These are phyloP conservation scores for Chenopodium formosanum DNA, from an alignment of 148 eudicot species.

Conservation along the genomic window DNA sequence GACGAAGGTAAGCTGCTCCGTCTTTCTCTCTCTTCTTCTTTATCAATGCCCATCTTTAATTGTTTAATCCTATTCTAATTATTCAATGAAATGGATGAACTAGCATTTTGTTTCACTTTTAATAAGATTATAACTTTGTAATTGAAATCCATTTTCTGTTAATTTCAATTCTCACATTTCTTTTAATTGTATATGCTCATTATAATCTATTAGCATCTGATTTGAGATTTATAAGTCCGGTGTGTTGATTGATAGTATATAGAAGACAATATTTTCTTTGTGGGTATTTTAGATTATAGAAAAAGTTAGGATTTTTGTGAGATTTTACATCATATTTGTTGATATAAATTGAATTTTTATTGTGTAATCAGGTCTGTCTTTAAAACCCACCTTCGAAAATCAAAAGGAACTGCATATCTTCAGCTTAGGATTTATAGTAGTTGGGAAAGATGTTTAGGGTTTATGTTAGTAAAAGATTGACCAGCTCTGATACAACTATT, in stretches of 20 bases:
- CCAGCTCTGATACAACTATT: constrained; percentile 30
- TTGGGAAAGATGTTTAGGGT: constrained; percentile 31
- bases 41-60: too few species aligned
- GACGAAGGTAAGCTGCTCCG: background rate
- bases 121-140: background rate
- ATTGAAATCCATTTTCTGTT: background rate
- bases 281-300: background rate
- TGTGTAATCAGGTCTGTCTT: background rate
- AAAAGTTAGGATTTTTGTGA: background rate
- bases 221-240: background rate
- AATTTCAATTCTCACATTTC: too few species aligned
- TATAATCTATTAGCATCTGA: constrained; percentile 1
- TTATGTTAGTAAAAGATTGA: constrained; percentile 29
- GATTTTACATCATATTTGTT: background rate
- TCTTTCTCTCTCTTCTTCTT: background rate
- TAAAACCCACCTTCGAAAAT: background rate
- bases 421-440: background rate
- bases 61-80: too few species aligned
- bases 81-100: background rate
- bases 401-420: background rate
- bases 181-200: background rate
- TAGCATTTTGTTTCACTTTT: background rate
- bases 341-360: background rate
- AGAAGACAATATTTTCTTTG: background rate
- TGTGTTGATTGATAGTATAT: background rate